A percentile compares a stretch with the other conserved stretches of the same genome.
These are phyloP conservation scores for Quercus alba DNA, from an alignment of 306 rosid species.

Conservation along the genomic window DNA sequence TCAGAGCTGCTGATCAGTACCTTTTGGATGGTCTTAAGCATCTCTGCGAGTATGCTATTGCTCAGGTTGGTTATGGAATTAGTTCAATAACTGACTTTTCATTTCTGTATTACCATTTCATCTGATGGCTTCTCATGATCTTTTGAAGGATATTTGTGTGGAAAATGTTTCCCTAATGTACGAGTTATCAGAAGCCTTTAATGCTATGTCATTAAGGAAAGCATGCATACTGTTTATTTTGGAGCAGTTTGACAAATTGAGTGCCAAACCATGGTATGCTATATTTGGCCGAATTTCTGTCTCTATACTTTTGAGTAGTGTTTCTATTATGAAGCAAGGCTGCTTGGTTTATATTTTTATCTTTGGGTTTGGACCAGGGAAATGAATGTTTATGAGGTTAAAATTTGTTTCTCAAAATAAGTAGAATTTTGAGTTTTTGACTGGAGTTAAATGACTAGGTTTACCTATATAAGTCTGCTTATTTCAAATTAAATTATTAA, in stretches of 20 bases:
- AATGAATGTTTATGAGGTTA: too few relatives aligned
- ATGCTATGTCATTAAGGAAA: conserved; percentile 54
- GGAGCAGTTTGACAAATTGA: conserved; percentile 46
- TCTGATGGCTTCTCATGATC: neutral
- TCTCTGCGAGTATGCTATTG: conserved; percentile 56
- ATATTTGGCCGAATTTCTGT: neutral
- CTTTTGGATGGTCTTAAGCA: conserved; percentile 66
- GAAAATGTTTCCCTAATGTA: conserved; percentile 51
- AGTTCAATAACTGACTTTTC: neutral
- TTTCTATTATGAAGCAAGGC: neutral
- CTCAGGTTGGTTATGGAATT: conserved; percentile 42
- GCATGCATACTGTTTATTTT: conserved; percentile 59
- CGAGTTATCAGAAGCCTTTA: conserved; percentile 51
- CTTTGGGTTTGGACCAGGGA: too few relatives aligned
- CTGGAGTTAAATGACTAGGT: too few relatives aligned
- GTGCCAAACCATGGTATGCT: conserved; percentile 53
- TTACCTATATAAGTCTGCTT: neutral
- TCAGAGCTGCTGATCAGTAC: conserved; percentile 81
- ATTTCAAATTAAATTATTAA: neutral
- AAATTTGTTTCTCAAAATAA: too few relatives aligned
- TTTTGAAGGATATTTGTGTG: conserved; percentile 45
- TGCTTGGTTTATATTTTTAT: neutral
- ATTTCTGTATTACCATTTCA: neutral
- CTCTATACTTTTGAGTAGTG: too few relatives aligned
- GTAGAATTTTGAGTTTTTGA: too few relatives aligned